Evolutionary conservation across 208 protist species (phyloP), one percentile per base, ranked within the genome.

Genomic region (Leishmania gerbilli): DNA sequence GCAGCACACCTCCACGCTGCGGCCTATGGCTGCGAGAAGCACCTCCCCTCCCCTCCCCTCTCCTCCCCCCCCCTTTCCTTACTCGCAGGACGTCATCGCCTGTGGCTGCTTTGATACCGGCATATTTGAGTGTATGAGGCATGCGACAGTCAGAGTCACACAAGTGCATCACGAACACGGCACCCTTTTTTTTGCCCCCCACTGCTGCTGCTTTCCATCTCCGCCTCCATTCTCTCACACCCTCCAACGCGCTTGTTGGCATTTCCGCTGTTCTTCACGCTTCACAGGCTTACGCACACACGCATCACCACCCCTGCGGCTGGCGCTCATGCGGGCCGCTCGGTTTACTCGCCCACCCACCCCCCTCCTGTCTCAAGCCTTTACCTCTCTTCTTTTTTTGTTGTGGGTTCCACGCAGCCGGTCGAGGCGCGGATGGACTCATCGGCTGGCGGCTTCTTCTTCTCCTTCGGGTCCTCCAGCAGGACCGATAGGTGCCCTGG

Each of bases 381-480:
- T 72, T 4, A 5, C 17, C 40, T 37, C 60, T 6, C 68, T 51
- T 72, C 24, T 27, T 31, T 51, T 45, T 19, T 1, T 45, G 37
- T 27, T 56, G 45, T 19, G 45, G 3, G 53, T 60, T 6, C 51
- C 8, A 51, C 75, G 56, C 42, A 15, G 15, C 76, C 60, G 47
- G 13, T n/a, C 13, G 21, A 42, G 34, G 24, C 55, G 21, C 31
- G 5, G 37, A 67, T 34, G 31, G 42, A n/a, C 34, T 77, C 42
- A 15, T 83, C 78, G 56, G 65, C 69, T 2, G 79, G 9, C 8
- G 84, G 84, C 53, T 87, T 87, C 47, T 80, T 80, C 56, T 87
- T 87, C 56, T 62, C 74, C 64, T 87, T 87, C 62, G 84, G 75
- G 40, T 53, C 79, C 2, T 40, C 77, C 34, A 60, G 49, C 11